Evolutionary conservation across 208 protist genomes (phyloP).

Genomic region (Trichomonas gallinae): DNA sequence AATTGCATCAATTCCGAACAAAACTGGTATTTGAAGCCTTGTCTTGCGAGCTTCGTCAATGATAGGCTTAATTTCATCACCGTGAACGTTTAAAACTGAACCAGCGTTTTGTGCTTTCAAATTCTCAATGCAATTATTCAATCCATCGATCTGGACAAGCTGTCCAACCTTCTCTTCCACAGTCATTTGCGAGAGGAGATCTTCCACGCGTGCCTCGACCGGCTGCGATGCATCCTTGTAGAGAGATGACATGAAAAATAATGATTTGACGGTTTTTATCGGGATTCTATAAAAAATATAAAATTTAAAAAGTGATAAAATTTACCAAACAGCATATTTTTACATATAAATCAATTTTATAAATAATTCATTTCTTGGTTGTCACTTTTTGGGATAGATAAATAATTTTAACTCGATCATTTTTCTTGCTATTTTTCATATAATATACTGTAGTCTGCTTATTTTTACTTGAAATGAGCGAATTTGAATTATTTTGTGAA

Average conservation of each 20-base stretch:
- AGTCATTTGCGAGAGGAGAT: background rate
- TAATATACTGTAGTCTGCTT: too few relatives aligned
- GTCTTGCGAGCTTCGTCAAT: background rate
- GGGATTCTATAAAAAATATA: constrained; percentile 32
- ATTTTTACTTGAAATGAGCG: too few relatives aligned
- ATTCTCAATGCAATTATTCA: too few relatives aligned
- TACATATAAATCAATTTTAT: too few relatives aligned
- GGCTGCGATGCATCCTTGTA: background rate
- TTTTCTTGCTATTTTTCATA: too few relatives aligned
- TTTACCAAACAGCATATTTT: too few relatives aligned
- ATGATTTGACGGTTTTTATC: background rate
- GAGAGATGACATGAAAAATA: constrained; percentile 27
- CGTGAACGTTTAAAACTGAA: background rate
- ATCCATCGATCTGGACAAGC: background rate
- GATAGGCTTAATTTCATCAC: background rate
- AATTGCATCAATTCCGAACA: constrained; percentile 43
- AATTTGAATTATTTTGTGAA: too few relatives aligned
- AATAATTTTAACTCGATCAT: too few relatives aligned
- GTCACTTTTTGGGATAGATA: too few relatives aligned
- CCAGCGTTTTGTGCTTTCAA: background rate
- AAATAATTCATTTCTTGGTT: too few relatives aligned
- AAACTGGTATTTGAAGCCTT: constrained; percentile 32
- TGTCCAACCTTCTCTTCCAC: background rate
- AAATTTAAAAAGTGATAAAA: too few relatives aligned
- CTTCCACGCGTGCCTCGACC: background rate